These are phyloP conservation scores for Erysiphe pulchra DNA, from an alignment of 2,329 filamentous ascomycete genomes.

Conservation along the genomic window DNA sequence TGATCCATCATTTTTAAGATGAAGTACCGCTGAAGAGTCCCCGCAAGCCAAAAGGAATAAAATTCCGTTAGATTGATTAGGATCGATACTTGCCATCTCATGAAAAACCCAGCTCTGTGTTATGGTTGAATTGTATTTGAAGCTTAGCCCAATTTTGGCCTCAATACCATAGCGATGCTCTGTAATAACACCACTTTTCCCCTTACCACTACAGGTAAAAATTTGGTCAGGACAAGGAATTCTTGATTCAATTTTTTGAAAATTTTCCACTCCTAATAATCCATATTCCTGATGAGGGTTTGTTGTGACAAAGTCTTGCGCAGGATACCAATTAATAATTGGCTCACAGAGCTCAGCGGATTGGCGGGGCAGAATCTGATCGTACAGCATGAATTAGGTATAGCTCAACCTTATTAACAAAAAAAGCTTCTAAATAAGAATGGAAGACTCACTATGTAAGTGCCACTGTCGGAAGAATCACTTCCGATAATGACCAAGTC, in stretches of 20 bases:
- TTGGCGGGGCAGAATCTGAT: constrained; percentile 27
- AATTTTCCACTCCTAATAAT: constrained; percentile 14
- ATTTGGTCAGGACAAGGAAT: constrained; percentile 24
- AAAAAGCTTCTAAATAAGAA: background rate
- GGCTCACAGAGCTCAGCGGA: constrained; percentile 26
- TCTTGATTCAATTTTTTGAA: constrained; percentile 6
- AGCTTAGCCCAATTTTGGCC: constrained; percentile 35
- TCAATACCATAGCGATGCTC: constrained; percentile 46
- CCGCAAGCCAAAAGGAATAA: constrained; percentile 10
- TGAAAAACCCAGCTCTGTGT: constrained; percentile 27
- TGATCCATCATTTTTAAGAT: constrained; percentile 22
- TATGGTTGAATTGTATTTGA: constrained; percentile 23
- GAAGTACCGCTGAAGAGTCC: constrained; percentile 14
- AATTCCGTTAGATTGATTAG: constrained; percentile 4
- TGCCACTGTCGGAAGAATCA: constrained; percentile 48
- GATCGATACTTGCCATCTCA: constrained; percentile 2
- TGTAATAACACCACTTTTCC: constrained; percentile 32
- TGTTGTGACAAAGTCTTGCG: constrained; percentile 18
- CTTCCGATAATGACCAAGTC: constrained; percentile 21
- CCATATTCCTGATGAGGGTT: constrained; percentile 9
- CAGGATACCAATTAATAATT: constrained; percentile 35
- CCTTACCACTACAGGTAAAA: constrained; percentile 41
- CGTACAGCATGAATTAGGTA: background rate
- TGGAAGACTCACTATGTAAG: constrained; percentile 23
- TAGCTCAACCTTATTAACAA: background rate